Evolutionary conservation across 1,284 basidiomycete species (phyloP).

Genomic region (Marasmius fiardii): DNA sequence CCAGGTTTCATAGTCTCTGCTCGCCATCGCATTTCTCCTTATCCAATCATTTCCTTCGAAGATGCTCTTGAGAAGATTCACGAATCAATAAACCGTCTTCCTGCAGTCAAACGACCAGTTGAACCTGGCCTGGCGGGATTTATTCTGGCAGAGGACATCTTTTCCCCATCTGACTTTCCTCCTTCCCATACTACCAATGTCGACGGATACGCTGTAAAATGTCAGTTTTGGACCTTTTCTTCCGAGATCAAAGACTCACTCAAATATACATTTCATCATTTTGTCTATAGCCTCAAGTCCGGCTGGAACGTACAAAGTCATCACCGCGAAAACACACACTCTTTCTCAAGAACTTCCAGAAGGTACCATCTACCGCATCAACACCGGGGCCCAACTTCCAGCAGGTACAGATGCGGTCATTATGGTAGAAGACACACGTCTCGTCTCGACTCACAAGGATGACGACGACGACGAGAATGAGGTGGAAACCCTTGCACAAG

Average conservation of each 20-base stretch:
- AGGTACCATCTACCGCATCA: slow-evolving; percentile 69
- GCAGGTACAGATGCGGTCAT: slow-evolving; percentile 74
- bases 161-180: slow-evolving; percentile 63
- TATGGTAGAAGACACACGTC: slow-evolving; percentile 89
- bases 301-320: slow-evolving; percentile 68
- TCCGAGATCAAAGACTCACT: background rate
- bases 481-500: slow-evolving; percentile 64
- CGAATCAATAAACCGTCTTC: slow-evolving; percentile 44
- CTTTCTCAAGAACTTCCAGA: slow-evolving; percentile 39
- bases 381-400: slow-evolving; percentile 78
- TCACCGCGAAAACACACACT: slow-evolving; percentile 54
- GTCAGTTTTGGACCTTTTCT: slow-evolving; percentile 27
- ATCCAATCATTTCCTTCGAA: slow-evolving; percentile 65
- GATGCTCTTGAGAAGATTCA: slow-evolving; percentile 61
- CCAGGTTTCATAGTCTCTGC: slow-evolving; percentile 47
- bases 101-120: slow-evolving; percentile 37
- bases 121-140: slow-evolving; percentile 54
- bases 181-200: slow-evolving; percentile 72
- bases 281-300: slow-evolving; percentile 47
- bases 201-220: slow-evolving; percentile 82
- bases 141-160: slow-evolving; percentile 74
- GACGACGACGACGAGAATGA: slow-evolving; percentile 59
- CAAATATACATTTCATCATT: background rate
- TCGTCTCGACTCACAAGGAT: slow-evolving; percentile 46
- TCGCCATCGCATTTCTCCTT: slow-evolving; percentile 74